These are phyloP conservation scores for Cadophora gregata DNA, from an alignment of 2,329 filamentous ascomycete genomes.

Conservation along the genomic window DNA sequence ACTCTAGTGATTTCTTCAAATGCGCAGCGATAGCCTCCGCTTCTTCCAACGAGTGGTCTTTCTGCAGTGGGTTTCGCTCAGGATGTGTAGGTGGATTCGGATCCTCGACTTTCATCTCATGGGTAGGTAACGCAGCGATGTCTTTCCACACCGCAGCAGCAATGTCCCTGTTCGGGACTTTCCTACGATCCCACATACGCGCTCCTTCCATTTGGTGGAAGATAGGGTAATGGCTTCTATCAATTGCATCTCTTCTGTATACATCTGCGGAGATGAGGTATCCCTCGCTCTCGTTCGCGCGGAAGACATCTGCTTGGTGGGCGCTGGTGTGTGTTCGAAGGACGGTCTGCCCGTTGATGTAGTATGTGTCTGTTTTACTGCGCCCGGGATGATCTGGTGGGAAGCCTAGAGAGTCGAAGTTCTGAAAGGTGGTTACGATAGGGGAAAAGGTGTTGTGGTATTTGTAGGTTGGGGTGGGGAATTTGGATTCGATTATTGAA, in stretches of 20 bases:
- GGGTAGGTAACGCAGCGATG: conserved; percentile 72
- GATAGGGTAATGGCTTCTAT: conserved; percentile 92
- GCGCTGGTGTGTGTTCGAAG: conserved; percentile 94
- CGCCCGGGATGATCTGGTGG: conserved; percentile 86
- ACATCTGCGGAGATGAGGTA: conserved; percentile 95
- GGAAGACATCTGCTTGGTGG: conserved; percentile 85
- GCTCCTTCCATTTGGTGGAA: conserved; percentile 99
- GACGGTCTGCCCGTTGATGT: conserved; percentile 83
- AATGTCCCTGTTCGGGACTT: conserved; percentile 62
- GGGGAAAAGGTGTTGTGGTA: conserved; percentile 82
- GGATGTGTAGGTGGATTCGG: conserved; percentile 78
- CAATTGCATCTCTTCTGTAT: conserved; percentile 92
- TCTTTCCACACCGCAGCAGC: conserved; percentile 72
- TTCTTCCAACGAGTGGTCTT: conserved; percentile 74
- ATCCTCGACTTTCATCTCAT: conserved; percentile 81
- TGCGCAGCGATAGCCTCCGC: conserved; percentile 83
- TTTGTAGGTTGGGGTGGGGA: conserved; percentile 73
- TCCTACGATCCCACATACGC: conserved; percentile 79
- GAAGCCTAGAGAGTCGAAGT: conserved; percentile 97
- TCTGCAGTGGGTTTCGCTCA: conserved; percentile 83
- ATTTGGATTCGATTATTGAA: conserved; percentile 89
- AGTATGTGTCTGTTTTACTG: conserved; percentile 91
- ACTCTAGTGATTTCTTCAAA: conserved; percentile 86
- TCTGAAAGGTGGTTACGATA: conserved; percentile 82
- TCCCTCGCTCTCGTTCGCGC: conserved; percentile 72